Conservation (phyloP, 2,329 filamentous ascomycete species). For the Amauroascus niger region DNA sequence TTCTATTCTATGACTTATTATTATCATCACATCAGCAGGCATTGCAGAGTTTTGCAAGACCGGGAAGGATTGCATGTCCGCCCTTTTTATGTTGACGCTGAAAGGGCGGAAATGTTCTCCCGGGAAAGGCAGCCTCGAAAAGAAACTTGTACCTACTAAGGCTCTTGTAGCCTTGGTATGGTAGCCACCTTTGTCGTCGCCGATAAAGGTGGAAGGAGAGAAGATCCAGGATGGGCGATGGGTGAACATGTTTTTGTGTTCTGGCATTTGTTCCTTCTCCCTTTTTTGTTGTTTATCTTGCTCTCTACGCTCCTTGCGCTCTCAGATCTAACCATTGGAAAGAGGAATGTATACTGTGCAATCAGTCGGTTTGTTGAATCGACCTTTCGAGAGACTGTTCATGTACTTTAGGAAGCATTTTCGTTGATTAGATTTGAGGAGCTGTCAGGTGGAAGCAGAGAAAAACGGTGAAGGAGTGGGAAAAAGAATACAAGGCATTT, state of each 20-base stretch:
- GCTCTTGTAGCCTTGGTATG: not conserved
- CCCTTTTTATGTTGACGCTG: not conserved
- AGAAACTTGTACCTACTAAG: slow-evolving; percentile 5
- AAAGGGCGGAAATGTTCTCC: not conserved
- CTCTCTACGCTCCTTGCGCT: slow-evolving; percentile 1
- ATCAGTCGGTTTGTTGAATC: not conserved
- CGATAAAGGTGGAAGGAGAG: slow-evolving; percentile 9
- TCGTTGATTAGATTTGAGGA: slow-evolving; percentile 1
- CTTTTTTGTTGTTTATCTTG: slow-evolving; percentile 1
- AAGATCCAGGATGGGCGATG: slow-evolving; percentile 1
- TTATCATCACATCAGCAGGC: slow-evolving; percentile 6
- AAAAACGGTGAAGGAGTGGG: not conserved
- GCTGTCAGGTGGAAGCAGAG: not conserved
- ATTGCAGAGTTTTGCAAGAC: slow-evolving; percentile 6
- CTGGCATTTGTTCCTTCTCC: not conserved
- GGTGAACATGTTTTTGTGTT: slow-evolving; percentile 9
- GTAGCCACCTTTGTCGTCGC: slow-evolving; percentile 3
- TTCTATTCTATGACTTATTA: slow-evolving; percentile 17
- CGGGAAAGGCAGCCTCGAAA: not conserved
- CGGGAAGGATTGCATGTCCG: not conserved
- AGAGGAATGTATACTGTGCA: not conserved
- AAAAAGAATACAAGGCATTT: slow-evolving; percentile 9
- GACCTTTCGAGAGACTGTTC: not conserved
- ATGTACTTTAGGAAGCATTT: slow-evolving; percentile 9
- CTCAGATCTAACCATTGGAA: slow-evolving; percentile 8